These are phyloP conservation scores for Haplosporangium sp. DNA, from an alignment of 371 early-diverging fungal genomes.

Conservation along the genomic window DNA sequence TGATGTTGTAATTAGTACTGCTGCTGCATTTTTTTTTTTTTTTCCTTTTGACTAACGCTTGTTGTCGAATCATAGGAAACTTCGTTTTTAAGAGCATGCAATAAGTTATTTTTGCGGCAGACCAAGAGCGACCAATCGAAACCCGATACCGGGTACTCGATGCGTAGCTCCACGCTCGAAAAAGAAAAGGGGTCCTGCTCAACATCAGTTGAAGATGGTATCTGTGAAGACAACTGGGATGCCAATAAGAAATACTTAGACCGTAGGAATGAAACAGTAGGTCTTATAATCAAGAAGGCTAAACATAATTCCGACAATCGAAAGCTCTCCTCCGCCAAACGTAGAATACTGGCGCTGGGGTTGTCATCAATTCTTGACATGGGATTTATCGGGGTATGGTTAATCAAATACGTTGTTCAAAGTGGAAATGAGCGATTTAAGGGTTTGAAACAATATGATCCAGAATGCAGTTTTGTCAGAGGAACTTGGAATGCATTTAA, in stretches of 20 bases:
- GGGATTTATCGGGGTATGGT: neutral
- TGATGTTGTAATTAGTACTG: neutral
- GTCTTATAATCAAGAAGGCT: constrained; percentile 2
- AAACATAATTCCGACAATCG: neutral
- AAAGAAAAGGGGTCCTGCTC: neutral
- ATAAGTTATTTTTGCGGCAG: neutral
- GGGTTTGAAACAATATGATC: neutral
- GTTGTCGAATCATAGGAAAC: neutral
- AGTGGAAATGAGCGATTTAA: neutral
- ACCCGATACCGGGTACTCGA: neutral
- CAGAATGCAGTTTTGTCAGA: neutral
- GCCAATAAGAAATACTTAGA: neutral
- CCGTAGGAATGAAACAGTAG: neutral
- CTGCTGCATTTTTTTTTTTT: neutral
- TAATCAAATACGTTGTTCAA: neutral
- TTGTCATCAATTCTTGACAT: constrained; percentile 1
- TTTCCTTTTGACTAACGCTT: too few relatives aligned
- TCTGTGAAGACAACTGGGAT: neutral
- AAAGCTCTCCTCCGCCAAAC: neutral
- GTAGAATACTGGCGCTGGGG: neutral
- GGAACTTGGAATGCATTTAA: neutral
- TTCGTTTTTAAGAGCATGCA: neutral
- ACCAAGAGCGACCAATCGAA: neutral
- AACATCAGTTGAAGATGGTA: neutral
- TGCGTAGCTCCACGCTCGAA: neutral